Conservation (phyloP, 495 filamentous ascomycete species). For the Hypoxylon perforatum region DNA sequence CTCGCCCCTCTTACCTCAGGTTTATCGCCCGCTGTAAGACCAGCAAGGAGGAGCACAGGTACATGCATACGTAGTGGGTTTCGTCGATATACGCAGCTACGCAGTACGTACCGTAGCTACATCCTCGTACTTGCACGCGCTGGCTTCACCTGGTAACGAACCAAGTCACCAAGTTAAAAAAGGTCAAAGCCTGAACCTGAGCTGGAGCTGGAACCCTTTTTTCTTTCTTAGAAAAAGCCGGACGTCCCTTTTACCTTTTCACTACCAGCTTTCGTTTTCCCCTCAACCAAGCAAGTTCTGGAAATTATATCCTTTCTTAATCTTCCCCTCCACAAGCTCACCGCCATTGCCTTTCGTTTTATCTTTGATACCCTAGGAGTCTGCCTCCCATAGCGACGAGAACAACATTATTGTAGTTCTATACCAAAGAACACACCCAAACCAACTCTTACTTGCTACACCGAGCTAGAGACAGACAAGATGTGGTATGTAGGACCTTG, state of each 20-base stretch:
- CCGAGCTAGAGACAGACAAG: constrained; percentile 26
- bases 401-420: constrained; percentile 13
- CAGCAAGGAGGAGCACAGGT: too few species aligned
- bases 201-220: background rate
- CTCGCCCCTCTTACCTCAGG: constrained; percentile 21
- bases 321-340: constrained; percentile 48
- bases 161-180: constrained; percentile 26
- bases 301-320: constrained; percentile 37
- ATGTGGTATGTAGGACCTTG: constrained; percentile 41
- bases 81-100: background rate
- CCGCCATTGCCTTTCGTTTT: constrained; percentile 38
- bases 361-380: constrained; percentile 32
- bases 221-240: too few species aligned
- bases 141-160: constrained; percentile 39
- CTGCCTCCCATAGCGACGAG: constrained; percentile 12
- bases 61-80: constrained; percentile 8
- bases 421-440: constrained; percentile 15
- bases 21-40: too few species aligned
- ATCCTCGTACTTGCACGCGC: constrained; percentile 30
- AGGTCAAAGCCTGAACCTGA: constrained; percentile 35
- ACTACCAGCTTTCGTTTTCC: constrained; percentile 20
- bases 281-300: constrained; percentile 29
- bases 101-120: constrained; percentile 33
- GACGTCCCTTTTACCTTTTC: too few species aligned
- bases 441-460: constrained; percentile 21